Base-by-base conservation (phyloP, 345 rosid species). In the Salix exigua region DNA sequence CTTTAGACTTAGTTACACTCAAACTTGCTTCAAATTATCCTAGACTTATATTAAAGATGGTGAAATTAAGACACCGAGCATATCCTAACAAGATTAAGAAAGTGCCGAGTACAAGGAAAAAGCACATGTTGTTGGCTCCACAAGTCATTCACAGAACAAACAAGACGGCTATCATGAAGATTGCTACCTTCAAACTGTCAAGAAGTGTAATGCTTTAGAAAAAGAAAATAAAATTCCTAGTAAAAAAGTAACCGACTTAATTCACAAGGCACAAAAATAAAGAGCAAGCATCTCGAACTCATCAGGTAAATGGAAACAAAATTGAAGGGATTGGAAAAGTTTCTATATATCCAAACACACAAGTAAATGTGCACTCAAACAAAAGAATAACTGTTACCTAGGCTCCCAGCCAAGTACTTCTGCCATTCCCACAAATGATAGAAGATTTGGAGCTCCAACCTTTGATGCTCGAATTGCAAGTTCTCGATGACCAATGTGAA, bases 391-490 rank as follows among this genome's bases (percentile, higher is more conserved):
- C 37, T 12, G 64, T 19, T 83, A 95, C 99, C 99, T 88, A 65
- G 92, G 97, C 81, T 91, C 96, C 97, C 98, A 95, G 55, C 96
- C 97, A 80, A 96, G 82, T 33, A 96, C 94, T 83, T 96, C 94
- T 1, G 96, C 96, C 91, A 92, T 96, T 79, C 95, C 96, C 48
- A 91, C 93, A 83, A 96, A 96, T 58, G 98, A 92, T 78, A 93
- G 77, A 53, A 91, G 89, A 86, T 80, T 90, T 3, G 99, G 98
- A 63, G 82, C 79, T 82, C 98, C 99, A 70, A 86, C 81, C 81
- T 85, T 96, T 28, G 99, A 93, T 78, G 99, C 99, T 84, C 89
- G 94, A 86, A 89, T 85, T 0, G 94, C 94, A 69, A 93, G 99
- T 86, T 96, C 98, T 38, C 97, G 90, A 82, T 96, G 99, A 68